Conservation (phyloP, 352 stramenopile genomes). For the Phytophthora pini region DNA sequence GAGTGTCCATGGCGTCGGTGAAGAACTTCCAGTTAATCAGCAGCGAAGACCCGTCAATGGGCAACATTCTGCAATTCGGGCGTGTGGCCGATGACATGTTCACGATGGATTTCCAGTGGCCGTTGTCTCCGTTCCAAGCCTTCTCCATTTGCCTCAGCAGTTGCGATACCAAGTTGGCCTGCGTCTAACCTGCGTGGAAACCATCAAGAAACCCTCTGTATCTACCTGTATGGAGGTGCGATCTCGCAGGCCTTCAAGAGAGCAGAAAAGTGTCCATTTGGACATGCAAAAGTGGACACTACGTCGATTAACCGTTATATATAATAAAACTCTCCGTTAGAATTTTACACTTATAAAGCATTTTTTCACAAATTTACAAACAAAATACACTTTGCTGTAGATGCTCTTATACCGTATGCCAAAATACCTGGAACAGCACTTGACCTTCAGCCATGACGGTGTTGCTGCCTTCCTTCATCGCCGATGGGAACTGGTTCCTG, state of each 20-base stretch:
- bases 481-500: slow-evolving; percentile 75
- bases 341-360: slow-evolving; percentile 15
- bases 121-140: slow-evolving; percentile 87
- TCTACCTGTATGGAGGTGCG: slow-evolving; percentile 11
- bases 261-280: slow-evolving; percentile 7
- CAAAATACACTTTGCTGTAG: neutral
- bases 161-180: slow-evolving; percentile 90
- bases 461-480: slow-evolving; percentile 69
- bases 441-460: slow-evolving; percentile 60
- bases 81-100: slow-evolving; percentile 92
- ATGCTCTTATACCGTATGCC: neutral
- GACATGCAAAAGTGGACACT: slow-evolving; percentile 13
- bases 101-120: slow-evolving; percentile 92
- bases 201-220: slow-evolving; percentile 9
- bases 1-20: slow-evolving; percentile 83
- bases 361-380: neutral
- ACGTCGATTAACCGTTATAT: slow-evolving; percentile 38
- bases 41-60: slow-evolving; percentile 82
- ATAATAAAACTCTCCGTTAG: slow-evolving; percentile 44
- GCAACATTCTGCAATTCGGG: slow-evolving; percentile 90
- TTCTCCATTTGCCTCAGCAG: slow-evolving; percentile 91
- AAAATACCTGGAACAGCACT: neutral
- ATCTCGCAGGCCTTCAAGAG: neutral
- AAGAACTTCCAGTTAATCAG: slow-evolving; percentile 93
- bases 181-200: slow-evolving; percentile 54